A percentile compares a stretch with the other conserved stretches of the same genome.
phyloP scores from a whole-genome alignment of 176 grass and related monocot genomes.

The Cenchrus fungigraminus region DNA sequence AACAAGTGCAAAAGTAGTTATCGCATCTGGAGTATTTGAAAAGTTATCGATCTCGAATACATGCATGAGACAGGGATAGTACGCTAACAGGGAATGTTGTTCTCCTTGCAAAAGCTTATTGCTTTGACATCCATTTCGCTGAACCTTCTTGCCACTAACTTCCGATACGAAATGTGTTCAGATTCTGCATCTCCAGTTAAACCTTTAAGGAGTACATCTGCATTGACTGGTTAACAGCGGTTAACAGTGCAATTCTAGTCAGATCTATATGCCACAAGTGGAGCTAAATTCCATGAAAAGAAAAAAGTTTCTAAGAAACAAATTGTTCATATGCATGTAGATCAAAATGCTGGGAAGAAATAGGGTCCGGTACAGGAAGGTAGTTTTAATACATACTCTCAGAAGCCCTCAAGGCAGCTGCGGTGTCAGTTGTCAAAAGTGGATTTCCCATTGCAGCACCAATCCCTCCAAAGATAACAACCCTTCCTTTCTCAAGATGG shows the following conservation, averaged over 20 bases:
- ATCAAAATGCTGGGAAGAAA: background rate
- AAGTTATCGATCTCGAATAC: background rate
- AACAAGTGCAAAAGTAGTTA: background rate
- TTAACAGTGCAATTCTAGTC: background rate
- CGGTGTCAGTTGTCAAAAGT: slow-evolving; percentile 74
- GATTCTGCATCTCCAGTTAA: slow-evolving; percentile 32
- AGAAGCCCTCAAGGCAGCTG: slow-evolving; percentile 77
- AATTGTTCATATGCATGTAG: background rate
- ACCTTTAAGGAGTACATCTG: slow-evolving; percentile 63
- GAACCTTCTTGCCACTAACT: slow-evolving; percentile 52
- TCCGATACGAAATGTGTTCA: slow-evolving; percentile 60
- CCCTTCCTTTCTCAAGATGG: slow-evolving; percentile 87
- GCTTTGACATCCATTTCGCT: slow-evolving; percentile 54
- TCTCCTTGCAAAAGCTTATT: slow-evolving; percentile 61
- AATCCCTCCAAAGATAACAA: slow-evolving; percentile 74
- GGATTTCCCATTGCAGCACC: slow-evolving; percentile 61
- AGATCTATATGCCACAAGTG: slow-evolving; percentile 3
- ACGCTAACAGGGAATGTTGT: slow-evolving; percentile 65
- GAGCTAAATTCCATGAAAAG: background rate
- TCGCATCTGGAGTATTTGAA: background rate
- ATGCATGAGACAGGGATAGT: background rate
- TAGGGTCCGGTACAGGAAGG: background rate
- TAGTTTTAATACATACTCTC: slow-evolving; percentile 61
- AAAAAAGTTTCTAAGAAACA: background rate
- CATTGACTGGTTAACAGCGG: slow-evolving; percentile 47